Evolutionary conservation across 2,329 filamentous ascomycete species (phyloP).

Genomic region (Diaporthe caulivora): DNA sequence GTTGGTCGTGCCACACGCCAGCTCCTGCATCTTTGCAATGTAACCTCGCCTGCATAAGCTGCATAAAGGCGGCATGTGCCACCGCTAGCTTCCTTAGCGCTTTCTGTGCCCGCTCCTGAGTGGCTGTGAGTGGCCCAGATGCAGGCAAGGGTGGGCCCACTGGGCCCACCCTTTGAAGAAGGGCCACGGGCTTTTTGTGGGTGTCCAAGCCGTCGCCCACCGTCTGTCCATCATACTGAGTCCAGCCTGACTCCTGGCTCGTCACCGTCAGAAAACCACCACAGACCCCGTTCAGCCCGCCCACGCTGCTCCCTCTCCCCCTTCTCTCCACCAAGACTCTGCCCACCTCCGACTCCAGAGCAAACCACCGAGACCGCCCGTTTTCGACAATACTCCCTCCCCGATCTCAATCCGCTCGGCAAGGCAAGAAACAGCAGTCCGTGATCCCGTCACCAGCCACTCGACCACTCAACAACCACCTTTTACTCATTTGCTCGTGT

Average conservation of each 20-base stretch:
- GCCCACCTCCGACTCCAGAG: conserved; percentile 14
- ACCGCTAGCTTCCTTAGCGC: conserved; percentile 7
- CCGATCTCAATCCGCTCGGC: conserved; percentile 8
- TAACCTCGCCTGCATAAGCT: conserved; percentile 13
- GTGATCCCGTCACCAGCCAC: conserved; percentile 4
- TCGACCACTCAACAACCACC: background rate
- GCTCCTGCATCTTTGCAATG: conserved; percentile 19
- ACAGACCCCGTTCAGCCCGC: conserved; percentile 30
- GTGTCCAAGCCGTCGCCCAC: conserved; percentile 18
- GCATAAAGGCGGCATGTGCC: conserved; percentile 29
- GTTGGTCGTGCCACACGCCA: background rate
- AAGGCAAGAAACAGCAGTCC: conserved; percentile 27
- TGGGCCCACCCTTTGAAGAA: conserved; percentile 18
- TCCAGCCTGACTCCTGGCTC: conserved; percentile 18
- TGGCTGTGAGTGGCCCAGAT: conserved; percentile 9
- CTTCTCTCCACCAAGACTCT: conserved; percentile 28
- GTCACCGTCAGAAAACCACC: conserved; percentile 32
- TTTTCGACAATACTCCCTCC: conserved; percentile 16
- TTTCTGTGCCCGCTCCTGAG: background rate
- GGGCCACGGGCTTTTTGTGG: conserved; percentile 26
- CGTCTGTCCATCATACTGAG: conserved; percentile 19
- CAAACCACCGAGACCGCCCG: conserved; percentile 14
- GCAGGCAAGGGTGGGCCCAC: background rate
- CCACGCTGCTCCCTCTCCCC: conserved; percentile 9
- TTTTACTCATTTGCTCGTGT: background rate